Base-by-base conservation (phyloP, 2,329 filamentous ascomycete species). In the Colletotrichum limetticola region DNA sequence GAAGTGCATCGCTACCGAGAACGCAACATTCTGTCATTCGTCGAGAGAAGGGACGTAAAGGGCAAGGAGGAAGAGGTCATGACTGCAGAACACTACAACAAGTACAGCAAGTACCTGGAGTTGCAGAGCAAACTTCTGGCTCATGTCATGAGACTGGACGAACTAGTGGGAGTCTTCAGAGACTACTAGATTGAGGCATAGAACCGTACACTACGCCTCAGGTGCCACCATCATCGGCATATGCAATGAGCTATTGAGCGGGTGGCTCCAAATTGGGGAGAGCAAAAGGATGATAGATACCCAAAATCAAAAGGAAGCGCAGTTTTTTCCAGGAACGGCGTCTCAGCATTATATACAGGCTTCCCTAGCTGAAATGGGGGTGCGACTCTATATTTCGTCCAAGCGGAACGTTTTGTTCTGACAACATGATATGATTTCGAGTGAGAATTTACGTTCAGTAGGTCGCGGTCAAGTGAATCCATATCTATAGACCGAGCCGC, bases 1-100 rank as follows among this genome's bases (percentile, higher is more conserved):
- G 90, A 91, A 46, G 90, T 94, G 32, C 94, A 98, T 81, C 90
- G 93, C 52, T 88, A 90, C 62, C 91, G 91, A 75, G 90, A 94
- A 71, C 89, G 91, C 75, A 90, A 91, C 66, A 91, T 97, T 28
- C 87, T 98, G 35, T 90, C 92, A 32, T 94, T 98, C 80, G 92
- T 95, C 1, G 93, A 97, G 79, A 91, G 97, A 64, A 93, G 91
- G 26, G 96, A 98, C 80, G 94, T 98, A 30, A 91, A 93, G 78
- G 95, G 94, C 4, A 92, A 93, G 74, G 94, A 97, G 81, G 91
- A 97, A 78, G 91, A 94, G 74, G 93, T 93, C 78, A 89, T 98
- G 76, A 92, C 90, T 35, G 88, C 91, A 46, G 90, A 91, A 66
- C 94, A 98, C 79, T 90, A 94, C 79, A 89, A 90, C 76, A 86